These are phyloP conservation scores for Vaccinium darrowii DNA, from an alignment of 148 eudicot species.

Conservation along the genomic window DNA sequence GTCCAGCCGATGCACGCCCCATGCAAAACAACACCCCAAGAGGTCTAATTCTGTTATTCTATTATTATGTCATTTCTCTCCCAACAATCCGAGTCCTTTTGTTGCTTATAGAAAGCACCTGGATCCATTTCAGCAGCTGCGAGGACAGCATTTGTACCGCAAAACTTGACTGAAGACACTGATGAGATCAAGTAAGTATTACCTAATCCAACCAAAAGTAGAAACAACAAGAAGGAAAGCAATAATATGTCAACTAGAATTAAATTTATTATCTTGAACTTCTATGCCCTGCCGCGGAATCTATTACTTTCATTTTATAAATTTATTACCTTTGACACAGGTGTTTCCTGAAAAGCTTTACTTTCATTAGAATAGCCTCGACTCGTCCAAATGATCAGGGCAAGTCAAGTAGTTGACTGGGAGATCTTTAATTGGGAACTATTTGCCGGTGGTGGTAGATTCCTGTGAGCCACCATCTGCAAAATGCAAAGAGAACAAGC, in stretches of 20 bases:
- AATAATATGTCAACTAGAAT: neutral
- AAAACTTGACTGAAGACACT: slow-evolving; percentile 17
- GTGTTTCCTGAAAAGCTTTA: neutral
- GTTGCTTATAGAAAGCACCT: neutral
- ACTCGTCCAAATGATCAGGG: neutral
- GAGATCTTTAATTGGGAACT: neutral
- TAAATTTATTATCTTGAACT: neutral
- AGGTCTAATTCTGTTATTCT: slow-evolving; percentile 27
- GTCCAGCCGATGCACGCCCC: slow-evolving; percentile 7
- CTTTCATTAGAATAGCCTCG: neutral
- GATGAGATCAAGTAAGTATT: slow-evolving; percentile 44
- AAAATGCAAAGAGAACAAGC: neutral
- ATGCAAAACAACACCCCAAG: slow-evolving; percentile 20
- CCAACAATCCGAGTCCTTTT: neutral
- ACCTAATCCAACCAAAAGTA: neutral
- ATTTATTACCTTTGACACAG: neutral
- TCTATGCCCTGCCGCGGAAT: neutral
- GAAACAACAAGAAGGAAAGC: neutral
- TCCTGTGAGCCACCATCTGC: neutral
- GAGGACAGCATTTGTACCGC: slow-evolving; percentile 18
- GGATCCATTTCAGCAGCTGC: slow-evolving; percentile 28
- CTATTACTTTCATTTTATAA: neutral
- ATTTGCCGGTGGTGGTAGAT: neutral
- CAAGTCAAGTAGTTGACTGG: neutral
- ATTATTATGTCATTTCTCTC: neutral